phyloP scores from a whole-genome alignment of 2,329 filamentous ascomycete genomes.

The Furcasterigmium furcatum region DNA sequence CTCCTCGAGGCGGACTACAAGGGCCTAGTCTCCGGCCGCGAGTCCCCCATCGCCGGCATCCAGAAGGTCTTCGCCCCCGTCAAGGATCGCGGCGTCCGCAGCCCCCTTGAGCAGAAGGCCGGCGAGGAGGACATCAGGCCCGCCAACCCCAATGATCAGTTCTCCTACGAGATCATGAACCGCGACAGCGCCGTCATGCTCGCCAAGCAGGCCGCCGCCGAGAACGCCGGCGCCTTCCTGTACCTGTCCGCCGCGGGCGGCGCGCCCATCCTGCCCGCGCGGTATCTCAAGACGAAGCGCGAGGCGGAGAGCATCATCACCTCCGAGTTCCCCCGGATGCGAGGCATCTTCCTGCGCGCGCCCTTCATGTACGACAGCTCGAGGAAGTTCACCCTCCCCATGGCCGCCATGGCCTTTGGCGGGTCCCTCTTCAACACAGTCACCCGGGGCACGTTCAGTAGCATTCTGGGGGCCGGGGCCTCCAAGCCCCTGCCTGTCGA shows the following conservation, averaged over 20 bases:
- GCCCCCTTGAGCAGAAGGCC: constrained; percentile 63
- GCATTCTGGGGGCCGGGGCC: constrained; percentile 77
- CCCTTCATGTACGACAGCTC: constrained; percentile 88
- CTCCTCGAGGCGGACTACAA: constrained; percentile 98
- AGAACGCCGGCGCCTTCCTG: constrained; percentile 67
- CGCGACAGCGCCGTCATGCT: constrained; percentile 82
- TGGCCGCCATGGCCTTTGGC: constrained; percentile 74
- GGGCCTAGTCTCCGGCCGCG: constrained; percentile 77
- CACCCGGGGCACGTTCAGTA: constrained; percentile 71
- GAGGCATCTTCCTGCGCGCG: constrained; percentile 78
- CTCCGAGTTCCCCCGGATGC: constrained; percentile 68
- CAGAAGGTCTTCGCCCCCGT: constrained; percentile 71
- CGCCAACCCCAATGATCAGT: constrained; percentile 66
- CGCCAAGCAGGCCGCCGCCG: constrained; percentile 69
- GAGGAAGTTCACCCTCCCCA: constrained; percentile 76
- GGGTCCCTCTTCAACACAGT: constrained; percentile 75
- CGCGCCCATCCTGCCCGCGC: constrained; percentile 75
- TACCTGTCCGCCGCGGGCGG: constrained; percentile 89
- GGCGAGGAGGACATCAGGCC: constrained; percentile 58
- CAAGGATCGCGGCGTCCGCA: constrained; percentile 55
- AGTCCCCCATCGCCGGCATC: constrained; percentile 77
- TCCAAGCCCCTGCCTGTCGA: constrained; percentile 87
- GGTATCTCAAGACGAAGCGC: constrained; percentile 90
- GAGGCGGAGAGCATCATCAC: constrained; percentile 80
- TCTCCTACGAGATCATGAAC: constrained; percentile 98